Conservation (phyloP, 306 rosid genomes). For the Cajanus cajan region DNA sequence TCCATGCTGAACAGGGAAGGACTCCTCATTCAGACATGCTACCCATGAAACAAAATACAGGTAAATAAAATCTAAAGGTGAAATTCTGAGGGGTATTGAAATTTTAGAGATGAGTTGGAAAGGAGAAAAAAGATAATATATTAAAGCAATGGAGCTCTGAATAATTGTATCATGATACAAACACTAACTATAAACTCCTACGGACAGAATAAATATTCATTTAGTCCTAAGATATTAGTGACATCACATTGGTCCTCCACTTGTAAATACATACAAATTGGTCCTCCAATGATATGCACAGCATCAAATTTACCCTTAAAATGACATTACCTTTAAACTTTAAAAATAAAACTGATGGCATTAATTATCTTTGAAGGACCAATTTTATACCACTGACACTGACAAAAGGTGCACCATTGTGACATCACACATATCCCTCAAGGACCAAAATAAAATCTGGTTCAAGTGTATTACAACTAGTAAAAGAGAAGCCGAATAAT, state of each 20-base stretch:
- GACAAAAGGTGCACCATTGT: not conserved
- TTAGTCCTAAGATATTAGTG: not conserved
- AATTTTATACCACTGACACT: not conserved
- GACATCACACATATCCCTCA: not conserved
- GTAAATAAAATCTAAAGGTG: conserved; percentile 24
- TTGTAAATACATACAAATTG: not conserved
- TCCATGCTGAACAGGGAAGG: conserved; percentile 66
- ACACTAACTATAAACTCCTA: not conserved
- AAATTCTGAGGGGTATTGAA: conserved; percentile 9
- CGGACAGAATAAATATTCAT: not conserved
- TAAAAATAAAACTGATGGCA: not conserved
- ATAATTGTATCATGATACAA: not conserved
- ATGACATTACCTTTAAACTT: not conserved
- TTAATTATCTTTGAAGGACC: not conserved
- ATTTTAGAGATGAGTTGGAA: not conserved
- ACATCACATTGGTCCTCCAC: not conserved
- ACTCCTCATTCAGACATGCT: conserved; percentile 91
- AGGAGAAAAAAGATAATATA: not conserved
- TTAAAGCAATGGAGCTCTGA: not conserved
- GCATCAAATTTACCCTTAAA: not conserved
- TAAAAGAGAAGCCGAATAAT: not conserved
- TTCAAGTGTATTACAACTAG: not conserved
- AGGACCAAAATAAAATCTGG: conserved; percentile 9
- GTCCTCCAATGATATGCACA: not conserved
- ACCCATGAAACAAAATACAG: conserved; percentile 23